Evolutionary conservation across 805 yeast species (phyloP).

Genomic region (Kurtzmaniella cleridarum): DNA sequence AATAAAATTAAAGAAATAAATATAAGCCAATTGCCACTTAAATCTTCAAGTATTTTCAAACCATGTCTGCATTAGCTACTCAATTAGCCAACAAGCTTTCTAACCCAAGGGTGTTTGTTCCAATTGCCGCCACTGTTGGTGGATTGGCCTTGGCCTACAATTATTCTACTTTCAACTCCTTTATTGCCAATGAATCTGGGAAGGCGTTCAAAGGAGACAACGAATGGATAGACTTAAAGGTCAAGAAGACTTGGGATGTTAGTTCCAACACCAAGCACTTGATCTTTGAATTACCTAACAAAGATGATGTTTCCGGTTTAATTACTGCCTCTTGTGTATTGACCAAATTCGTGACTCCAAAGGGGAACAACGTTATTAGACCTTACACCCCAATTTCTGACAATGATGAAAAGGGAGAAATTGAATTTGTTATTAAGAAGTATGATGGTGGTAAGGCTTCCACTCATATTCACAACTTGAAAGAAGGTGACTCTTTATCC

Average conservation of each 20-base stretch:
- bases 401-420: slow-evolving; percentile 59
- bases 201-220: slow-evolving; percentile 57
- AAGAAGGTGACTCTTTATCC: slow-evolving; percentile 74
- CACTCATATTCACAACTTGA: slow-evolving; percentile 61
- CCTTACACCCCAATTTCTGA: slow-evolving; percentile 86
- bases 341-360: slow-evolving; percentile 75
- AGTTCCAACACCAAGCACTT: slow-evolving; percentile 64
- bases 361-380: slow-evolving; percentile 83
- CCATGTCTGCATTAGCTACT: not conserved
- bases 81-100: slow-evolving; percentile 12
- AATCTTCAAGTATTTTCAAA: no score
- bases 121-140: slow-evolving; percentile 28
- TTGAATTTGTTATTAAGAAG: slow-evolving; percentile 78
- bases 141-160: slow-evolving; percentile 29
- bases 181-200: slow-evolving; percentile 30
- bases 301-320: slow-evolving; percentile 71
- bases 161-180: slow-evolving; percentile 15
- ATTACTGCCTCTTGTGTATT: slow-evolving; percentile 73
- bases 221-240: slow-evolving; percentile 68
- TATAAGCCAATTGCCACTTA: no score
- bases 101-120: slow-evolving; percentile 22
- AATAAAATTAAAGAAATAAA: no score
- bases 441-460: slow-evolving; percentile 86
- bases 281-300: slow-evolving; percentile 61
- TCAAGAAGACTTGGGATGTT: slow-evolving; percentile 42